Evolutionary conservation across 2,329 filamentous ascomycete species (phyloP), one percentile per base, ranked within the genome.

Genomic region (Phoma herbarum): DNA sequence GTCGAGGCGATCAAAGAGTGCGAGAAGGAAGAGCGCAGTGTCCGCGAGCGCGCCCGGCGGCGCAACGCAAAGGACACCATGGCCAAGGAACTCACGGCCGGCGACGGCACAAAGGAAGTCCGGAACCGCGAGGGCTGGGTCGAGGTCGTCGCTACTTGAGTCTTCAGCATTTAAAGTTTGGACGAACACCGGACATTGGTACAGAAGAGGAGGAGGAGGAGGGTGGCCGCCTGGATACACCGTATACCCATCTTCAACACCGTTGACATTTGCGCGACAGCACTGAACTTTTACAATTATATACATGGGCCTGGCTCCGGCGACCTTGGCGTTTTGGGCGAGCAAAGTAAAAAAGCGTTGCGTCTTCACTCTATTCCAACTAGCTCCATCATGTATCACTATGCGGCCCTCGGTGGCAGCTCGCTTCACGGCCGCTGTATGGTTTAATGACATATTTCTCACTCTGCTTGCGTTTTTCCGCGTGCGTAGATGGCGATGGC

Each of bases 21-120:
- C 43, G 80, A 83, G 57, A 77, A 75, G 48, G 80, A 83, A 51
- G 82, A 82, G 69, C 72, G 72, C 49, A 77, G 77, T 14, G 77
- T 83, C 5, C 64, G 74, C 25, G 80, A 83, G 58, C 65, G 80
- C 1, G 82, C 79, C 3, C 62, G 74, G 10, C 58, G 82, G 52
- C 65, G 79, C 18, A 71, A 72, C 31, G 75, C 74, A 2, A 77
- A 76, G 59, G 75, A 76, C 28, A 65, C 54, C 0, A 69, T 74
- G 64, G 73, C 62, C 0, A 64, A 61, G 45, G 71, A 75, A 25
- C 54, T 78, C 12, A 75, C 72, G 2, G 71, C 66, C 2, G 68
- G 60, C 1, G 69, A 70, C 11, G 51, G 52, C 5, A 20, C 22
- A 1, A 23, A 16, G 16, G 52, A 62, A 16, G 69, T 66, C 28